Evolutionary conservation across 805 yeast species (phyloP).

Genomic region (Maudiozyma serrabonitensis): DNA sequence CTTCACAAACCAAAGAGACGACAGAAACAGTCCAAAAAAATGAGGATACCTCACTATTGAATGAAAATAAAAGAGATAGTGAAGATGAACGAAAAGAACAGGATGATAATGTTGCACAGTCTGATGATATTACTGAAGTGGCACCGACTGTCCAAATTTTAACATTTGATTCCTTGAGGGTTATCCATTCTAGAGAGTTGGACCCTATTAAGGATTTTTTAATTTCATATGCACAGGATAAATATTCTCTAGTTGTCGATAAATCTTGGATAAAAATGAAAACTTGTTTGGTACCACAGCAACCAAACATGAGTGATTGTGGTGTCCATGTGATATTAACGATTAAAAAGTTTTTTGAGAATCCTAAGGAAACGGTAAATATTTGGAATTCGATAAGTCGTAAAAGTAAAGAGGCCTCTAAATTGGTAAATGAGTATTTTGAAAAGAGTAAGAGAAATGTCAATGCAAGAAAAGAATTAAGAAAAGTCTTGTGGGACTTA

Average conservation of each 20-base stretch:
- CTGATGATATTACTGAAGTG: slow-evolving; percentile 12
- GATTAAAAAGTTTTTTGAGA: slow-evolving; percentile 45
- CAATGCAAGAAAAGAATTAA: slow-evolving; percentile 19
- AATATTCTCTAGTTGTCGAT: slow-evolving; percentile 39
- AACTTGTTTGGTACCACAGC: slow-evolving; percentile 62
- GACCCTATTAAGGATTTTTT: slow-evolving; percentile 50
- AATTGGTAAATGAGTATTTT: slow-evolving; percentile 19
- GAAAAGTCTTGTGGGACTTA: slow-evolving; percentile 16
- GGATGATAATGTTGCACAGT: not conserved
- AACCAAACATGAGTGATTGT: slow-evolving; percentile 85
- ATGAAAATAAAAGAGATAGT: not conserved
- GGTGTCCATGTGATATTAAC: slow-evolving; percentile 86
- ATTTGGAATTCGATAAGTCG: slow-evolving; percentile 35
- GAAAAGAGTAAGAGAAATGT: slow-evolving; percentile 18
- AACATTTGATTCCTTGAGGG: slow-evolving; percentile 70
- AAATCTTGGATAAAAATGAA: slow-evolving; percentile 39
- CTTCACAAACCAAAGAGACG: not conserved
- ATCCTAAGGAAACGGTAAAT: slow-evolving; percentile 38
- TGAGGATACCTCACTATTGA: not conserved
- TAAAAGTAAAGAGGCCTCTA: slow-evolving; percentile 12
- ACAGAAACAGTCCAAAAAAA: not conserved
- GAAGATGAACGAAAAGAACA: not conserved
- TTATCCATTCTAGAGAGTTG: slow-evolving; percentile 41
- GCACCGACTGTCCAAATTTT: slow-evolving; percentile 34
- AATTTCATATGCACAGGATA: slow-evolving; percentile 60